Base-by-base conservation (phyloP, 176 grass and related monocot species). In the Typha latifolia region DNA sequence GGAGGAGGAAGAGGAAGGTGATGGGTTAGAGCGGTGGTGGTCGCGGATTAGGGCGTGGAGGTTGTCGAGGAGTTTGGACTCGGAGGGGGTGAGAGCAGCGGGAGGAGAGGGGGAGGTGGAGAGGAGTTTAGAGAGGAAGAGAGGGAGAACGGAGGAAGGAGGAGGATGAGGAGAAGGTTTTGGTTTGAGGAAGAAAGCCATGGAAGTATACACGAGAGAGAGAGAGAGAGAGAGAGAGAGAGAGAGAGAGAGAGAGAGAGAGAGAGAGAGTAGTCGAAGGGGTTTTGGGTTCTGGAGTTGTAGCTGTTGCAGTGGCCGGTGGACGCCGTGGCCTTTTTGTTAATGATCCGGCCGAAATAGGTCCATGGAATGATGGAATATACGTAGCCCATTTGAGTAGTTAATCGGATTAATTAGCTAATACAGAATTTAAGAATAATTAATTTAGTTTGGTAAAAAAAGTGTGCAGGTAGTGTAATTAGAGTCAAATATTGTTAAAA, bases 161-260 rank as follows among this genome's bases (percentile, higher is more conserved):
- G 76, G 37, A 51, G 66, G 57, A 69, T 0, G 53, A 64, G 73
- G 31, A 59, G 63, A 51, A 70, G 3, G 61, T 24, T 70, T 84
- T 72, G 67, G 76, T 71, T 72, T 86, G 66, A 76, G 88, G 71
- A 97, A 52, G 56, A 84, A 63, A 76, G 83, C 81, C 94, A 92
- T 97, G 78, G 72, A 48, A 22, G 31, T 53, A 14, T 71, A 4
- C 15, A 48, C 53, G 61, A 52, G 69, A 53, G 18, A 78, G 12
- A n/a, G 59, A 47, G 22, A 12, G 10, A 70, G 12, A 20, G 75
- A 67, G 13, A 50, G 56, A 16, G 22, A 55, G 7, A 21, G 0
- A 31, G 78, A 15, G 49, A 68, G 55, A 18, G 14, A 55, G 4
- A n/a, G 48, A n/a, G n/a, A n/a, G n/a, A n/a, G 24, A 26, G 24